Evolutionary conservation across 208 protist genomes (phyloP).

Genomic region (Trypanosomatidae sp.): DNA sequence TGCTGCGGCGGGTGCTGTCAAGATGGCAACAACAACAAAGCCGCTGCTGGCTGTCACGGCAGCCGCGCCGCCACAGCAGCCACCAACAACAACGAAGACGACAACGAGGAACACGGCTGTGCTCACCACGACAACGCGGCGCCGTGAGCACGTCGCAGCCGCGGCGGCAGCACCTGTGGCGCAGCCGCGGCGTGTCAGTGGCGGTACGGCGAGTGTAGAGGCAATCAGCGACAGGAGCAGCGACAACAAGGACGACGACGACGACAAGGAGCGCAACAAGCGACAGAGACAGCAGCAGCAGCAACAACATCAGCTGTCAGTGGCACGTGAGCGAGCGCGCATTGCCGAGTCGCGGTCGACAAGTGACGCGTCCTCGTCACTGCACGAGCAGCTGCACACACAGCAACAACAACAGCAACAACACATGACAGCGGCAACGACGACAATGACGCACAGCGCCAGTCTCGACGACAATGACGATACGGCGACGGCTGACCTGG

Average conservation of each 20-base stretch:
- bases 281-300: conserved; percentile 6
- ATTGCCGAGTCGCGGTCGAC: conserved; percentile 2
- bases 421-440: not conserved
- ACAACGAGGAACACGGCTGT: conserved; percentile 4
- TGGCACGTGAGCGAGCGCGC: not conserved
- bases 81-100: conserved; percentile 19
- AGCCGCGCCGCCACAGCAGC: too few relatives aligned
- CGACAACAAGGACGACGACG: not conserved
- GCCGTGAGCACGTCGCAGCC: not conserved
- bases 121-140: conserved; percentile 7
- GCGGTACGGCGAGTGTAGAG: too few relatives aligned
- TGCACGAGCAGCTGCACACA: not conserved
- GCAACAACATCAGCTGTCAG: not conserved
- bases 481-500: too few relatives aligned
- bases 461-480: not conserved
- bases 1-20: too few relatives aligned
- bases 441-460: not conserved
- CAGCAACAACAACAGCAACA: not conserved
- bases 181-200: too few relatives aligned
- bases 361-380: not conserved
- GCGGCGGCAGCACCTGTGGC: not conserved
- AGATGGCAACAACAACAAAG: too few relatives aligned
- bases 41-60: too few relatives aligned
- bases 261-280: conserved; percentile 7
- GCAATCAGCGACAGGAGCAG: too few relatives aligned